These are phyloP conservation scores for Parastagonospora avenae DNA, from an alignment of 2,329 filamentous ascomycete genomes.

Conservation along the genomic window DNA sequence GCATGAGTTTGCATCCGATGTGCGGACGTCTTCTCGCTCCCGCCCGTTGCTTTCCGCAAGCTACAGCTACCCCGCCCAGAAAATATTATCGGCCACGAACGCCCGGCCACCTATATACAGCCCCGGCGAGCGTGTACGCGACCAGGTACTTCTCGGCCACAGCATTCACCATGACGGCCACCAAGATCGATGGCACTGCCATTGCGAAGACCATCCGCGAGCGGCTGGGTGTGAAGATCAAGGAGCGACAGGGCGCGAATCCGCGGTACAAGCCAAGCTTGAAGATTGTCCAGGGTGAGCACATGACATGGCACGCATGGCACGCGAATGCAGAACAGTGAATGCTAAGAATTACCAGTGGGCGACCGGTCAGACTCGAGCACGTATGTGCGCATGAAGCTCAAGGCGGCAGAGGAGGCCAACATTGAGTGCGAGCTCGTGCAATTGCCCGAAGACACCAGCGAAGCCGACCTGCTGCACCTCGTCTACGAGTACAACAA, in stretches of 20 bases:
- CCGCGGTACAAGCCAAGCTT: slow-evolving; percentile 86
- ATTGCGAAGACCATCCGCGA: slow-evolving; percentile 92
- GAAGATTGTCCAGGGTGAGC: slow-evolving; percentile 90
- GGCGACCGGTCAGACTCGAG: slow-evolving; percentile 91
- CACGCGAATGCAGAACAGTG: slow-evolving; percentile 4
- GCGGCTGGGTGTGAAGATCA: slow-evolving; percentile 78
- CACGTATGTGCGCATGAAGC: slow-evolving; percentile 99
- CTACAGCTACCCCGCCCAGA: slow-evolving; percentile 39
- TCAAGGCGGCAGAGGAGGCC: slow-evolving; percentile 95
- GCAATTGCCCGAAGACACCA: slow-evolving; percentile 79
- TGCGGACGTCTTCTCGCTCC: slow-evolving; percentile 33
- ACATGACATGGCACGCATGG: background rate
- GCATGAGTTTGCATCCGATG: slow-evolving; percentile 39
- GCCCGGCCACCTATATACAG: slow-evolving; percentile 25
- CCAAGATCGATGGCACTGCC: slow-evolving; percentile 93
- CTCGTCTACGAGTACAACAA: slow-evolving; percentile 84
- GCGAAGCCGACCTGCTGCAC: slow-evolving; percentile 84
- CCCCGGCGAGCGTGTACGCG: slow-evolving; percentile 6
- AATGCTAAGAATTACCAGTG: slow-evolving; percentile 59
- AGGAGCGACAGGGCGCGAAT: slow-evolving; percentile 78
- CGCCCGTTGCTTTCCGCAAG: slow-evolving; percentile 35
- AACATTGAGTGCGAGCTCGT: slow-evolving; percentile 87
- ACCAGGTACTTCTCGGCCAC: slow-evolving; percentile 56
- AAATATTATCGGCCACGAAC: slow-evolving; percentile 29
- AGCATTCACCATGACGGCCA: slow-evolving; percentile 74